Evolutionary conservation across 108 stramenopile species (phyloP), one percentile per base, ranked within the genome.

Genomic region (Craspedostauros australis): DNA sequence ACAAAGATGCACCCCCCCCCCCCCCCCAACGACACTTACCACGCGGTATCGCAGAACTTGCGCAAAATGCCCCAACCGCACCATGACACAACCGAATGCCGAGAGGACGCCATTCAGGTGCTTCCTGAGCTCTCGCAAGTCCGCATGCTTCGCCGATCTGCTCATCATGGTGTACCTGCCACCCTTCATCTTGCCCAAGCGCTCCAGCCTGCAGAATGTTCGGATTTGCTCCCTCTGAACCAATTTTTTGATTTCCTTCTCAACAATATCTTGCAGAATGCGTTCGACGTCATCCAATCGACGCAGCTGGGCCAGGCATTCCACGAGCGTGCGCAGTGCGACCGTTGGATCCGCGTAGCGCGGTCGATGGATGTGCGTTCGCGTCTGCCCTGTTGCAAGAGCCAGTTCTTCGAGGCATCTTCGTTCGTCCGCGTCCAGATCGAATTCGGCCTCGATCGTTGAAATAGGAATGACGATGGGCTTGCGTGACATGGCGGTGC

Each of bases 241-340:
- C 31, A 91, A 51, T 7, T 50, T 39, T 27, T 77, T 54, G 8
- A 91, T 66, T 61, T 91, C 89, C 3, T 60, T 63, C 29, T 65
- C 69, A 16, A 86, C 27, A 5, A 48, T 34, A 46, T 91, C 89
- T 12, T 51, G 60, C 16, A 91, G 37, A 47, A 63, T 57, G 5
- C 85, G 80, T 60, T 91, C 89, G 15, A 91, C 72, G 43, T 91
- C 89, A 50, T 86, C 89, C 66, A 91, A 43, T 24, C 89, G 75
- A 28, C 75, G 65, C 26, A 91, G 51, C 33, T 76, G 56, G 0
- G 79, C 74, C 32, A 86, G 37, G 55, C 80, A 84, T 54, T 91
- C 89, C 8, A 84, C 77, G 19, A 91, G 63, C n/a, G 85, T 84
- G 3, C 89, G 66, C n/a, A 91, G 39, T 19, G 80, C 80, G 50